Percentiles rank a stretch among this genome's conserved stretches.
phyloP scores from a whole-genome alignment of 1,284 basidiomycete genomes.

The Boletus hoseneyae region DNA sequence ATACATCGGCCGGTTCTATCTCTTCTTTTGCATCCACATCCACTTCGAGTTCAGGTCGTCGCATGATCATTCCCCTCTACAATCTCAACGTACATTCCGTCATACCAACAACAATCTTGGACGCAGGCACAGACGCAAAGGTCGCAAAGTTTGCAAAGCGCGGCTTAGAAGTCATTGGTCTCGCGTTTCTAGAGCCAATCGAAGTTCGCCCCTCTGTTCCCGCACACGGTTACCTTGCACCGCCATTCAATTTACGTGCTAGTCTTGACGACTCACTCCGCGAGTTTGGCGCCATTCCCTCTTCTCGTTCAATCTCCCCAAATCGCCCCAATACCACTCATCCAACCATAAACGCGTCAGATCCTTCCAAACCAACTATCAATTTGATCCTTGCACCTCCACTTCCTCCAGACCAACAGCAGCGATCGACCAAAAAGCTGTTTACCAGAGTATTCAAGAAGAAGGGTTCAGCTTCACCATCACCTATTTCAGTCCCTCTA shows the following conservation, averaged over 20 bases:
- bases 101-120: conserved; percentile 85
- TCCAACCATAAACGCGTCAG: background rate
- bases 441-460: conserved; percentile 76
- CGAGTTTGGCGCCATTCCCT: conserved; percentile 21
- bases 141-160: conserved; percentile 88
- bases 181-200: conserved; percentile 78
- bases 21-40: conserved; percentile 54
- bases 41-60: conserved; percentile 47
- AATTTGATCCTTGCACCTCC: conserved; percentile 25
- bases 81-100: conserved; percentile 93
- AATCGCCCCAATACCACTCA: conserved; percentile 7
- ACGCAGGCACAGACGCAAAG: conserved; percentile 92
- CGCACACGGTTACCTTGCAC: conserved; percentile 8
- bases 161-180: conserved; percentile 77
- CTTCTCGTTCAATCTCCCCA: conserved; percentile 14
- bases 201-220: conserved; percentile 58
- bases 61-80: conserved; percentile 90
- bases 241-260: conserved; percentile 18
- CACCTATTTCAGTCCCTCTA: conserved; percentile 15
- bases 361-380: conserved; percentile 13
- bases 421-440: conserved; percentile 52
- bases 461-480: conserved; percentile 36
- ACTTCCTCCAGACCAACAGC: conserved; percentile 24
- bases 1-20: conserved; percentile 49
- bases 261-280: conserved; percentile 26